phyloP scores from a whole-genome alignment of 306 rosid genomes.

The Fragaria iinumae region DNA sequence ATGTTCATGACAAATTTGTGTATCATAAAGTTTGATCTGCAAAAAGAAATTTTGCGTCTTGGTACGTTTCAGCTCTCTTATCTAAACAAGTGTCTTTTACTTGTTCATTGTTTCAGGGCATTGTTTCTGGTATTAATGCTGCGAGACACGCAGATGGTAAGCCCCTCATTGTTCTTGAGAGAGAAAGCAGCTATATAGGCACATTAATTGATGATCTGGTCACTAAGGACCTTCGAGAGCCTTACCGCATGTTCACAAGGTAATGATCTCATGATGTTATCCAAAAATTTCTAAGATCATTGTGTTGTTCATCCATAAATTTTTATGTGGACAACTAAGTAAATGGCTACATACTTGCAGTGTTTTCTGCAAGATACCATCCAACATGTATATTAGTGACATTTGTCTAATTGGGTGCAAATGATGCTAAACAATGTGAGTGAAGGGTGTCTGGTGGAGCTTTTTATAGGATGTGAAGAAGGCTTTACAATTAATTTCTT shows the following conservation, averaged over 20 bases:
- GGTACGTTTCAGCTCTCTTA: conserved; percentile 16
- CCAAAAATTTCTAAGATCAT: not conserved
- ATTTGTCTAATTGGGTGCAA: not conserved
- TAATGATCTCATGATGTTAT: conserved; percentile 23
- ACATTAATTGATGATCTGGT: conserved; percentile 81
- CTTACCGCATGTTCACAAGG: conserved; percentile 68
- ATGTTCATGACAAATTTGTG: not conserved
- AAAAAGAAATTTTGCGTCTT: conserved; percentile 7
- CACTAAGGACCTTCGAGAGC: conserved; percentile 65
- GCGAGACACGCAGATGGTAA: conserved; percentile 87
- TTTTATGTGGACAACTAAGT: not conserved
- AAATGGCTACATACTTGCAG: not conserved
- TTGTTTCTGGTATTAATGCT: conserved; percentile 88
- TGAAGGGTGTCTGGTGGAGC: not conserved
- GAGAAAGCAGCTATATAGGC: conserved; percentile 91
- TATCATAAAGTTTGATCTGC: not conserved
- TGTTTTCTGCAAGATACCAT: not conserved
- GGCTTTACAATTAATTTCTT: not conserved
- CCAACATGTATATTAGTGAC: not conserved
- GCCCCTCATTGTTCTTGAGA: conserved; percentile 82
- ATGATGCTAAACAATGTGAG: not conserved
- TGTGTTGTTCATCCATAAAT: not conserved
- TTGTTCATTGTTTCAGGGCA: conserved; percentile 52
- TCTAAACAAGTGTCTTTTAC: conserved; percentile 11
- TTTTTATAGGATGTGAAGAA: not conserved